A percentile compares a stretch with the other conserved stretches of the same genome.
Evolutionary conservation across 306 rosid species (phyloP).

Genomic region (Inga oerstediana): DNA sequence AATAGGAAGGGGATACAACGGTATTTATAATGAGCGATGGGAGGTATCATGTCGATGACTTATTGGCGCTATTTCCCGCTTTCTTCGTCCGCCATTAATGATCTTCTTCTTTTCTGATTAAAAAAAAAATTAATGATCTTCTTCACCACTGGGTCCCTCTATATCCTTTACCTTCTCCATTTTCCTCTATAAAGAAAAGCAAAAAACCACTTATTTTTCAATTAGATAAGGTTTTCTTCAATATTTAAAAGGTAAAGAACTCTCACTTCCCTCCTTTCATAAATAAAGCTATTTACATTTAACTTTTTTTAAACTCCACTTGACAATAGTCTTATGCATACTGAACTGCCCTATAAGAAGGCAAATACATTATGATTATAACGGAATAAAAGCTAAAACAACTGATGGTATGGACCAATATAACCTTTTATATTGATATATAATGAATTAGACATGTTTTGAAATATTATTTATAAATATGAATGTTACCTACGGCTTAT

Average conservation of each 20-base stretch:
- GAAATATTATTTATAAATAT: too few relatives aligned
- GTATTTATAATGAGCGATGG: slow-evolving; percentile 37
- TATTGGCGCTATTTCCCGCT: slow-evolving; percentile 10
- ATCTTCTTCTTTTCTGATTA: background rate
- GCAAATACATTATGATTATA: too few relatives aligned
- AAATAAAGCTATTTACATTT: too few relatives aligned
- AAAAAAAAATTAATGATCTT: background rate
- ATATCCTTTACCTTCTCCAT: background rate
- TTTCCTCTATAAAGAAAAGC: background rate
- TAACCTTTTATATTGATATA: too few relatives aligned
- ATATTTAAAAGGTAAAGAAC: too few relatives aligned
- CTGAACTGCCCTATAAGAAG: too few relatives aligned
- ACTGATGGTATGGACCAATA: too few relatives aligned
- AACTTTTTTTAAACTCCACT: too few relatives aligned
- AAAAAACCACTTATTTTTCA: background rate
- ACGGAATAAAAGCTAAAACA: too few relatives aligned
- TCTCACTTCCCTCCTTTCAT: too few relatives aligned
- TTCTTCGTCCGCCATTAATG: slow-evolving; percentile 34
- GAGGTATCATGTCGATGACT: slow-evolving; percentile 4
- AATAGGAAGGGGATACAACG: background rate
- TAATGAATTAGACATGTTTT: background rate
- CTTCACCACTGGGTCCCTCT: background rate
- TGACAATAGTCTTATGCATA: too few relatives aligned
- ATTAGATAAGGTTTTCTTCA: too few relatives aligned
- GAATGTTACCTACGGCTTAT: background rate